Evolutionary conservation across 1,139 yeast species (phyloP).

Genomic region (Oligophagozyma castellii): DNA sequence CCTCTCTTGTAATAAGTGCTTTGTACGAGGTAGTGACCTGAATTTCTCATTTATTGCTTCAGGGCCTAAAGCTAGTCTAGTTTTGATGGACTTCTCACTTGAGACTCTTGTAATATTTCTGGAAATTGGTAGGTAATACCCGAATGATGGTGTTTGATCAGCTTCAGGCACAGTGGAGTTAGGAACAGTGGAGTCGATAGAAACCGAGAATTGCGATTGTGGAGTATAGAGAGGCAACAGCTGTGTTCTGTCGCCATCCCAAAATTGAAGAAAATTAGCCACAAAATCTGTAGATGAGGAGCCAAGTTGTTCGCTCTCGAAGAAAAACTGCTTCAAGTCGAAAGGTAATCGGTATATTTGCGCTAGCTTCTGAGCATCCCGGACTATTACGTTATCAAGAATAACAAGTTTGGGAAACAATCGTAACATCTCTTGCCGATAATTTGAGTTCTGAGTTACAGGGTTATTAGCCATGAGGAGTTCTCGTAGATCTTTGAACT

Average conservation of each 20-base stretch:
- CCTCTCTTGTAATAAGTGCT: constrained; percentile 49
- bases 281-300: constrained; percentile 62
- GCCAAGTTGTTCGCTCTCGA: constrained; percentile 67
- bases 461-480: constrained; percentile 70
- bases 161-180: constrained; percentile 30
- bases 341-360: constrained; percentile 40
- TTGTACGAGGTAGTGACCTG: constrained; percentile 56
- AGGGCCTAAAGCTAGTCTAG: constrained; percentile 58
- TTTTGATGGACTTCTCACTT: constrained; percentile 38
- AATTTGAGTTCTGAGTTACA: constrained; percentile 28
- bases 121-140: constrained; percentile 53
- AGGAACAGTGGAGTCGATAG: constrained; percentile 36
- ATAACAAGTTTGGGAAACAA: constrained; percentile 68
- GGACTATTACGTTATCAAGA: constrained; percentile 62
- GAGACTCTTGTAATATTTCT: constrained; percentile 66
- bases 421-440: constrained; percentile 51
- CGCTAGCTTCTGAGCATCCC: constrained; percentile 54
- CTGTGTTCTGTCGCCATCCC: constrained; percentile 71
- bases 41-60: constrained; percentile 51
- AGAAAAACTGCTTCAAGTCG: constrained; percentile 45
- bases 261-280: constrained; percentile 56
- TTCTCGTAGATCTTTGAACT: constrained; percentile 61
- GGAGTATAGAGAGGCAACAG: constrained; percentile 62
- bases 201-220: constrained; percentile 74
- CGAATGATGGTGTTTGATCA: constrained; percentile 36